Base-by-base conservation (phyloP, 2,329 filamentous ascomycete genomes). In the Calonectria pteridis region DNA sequence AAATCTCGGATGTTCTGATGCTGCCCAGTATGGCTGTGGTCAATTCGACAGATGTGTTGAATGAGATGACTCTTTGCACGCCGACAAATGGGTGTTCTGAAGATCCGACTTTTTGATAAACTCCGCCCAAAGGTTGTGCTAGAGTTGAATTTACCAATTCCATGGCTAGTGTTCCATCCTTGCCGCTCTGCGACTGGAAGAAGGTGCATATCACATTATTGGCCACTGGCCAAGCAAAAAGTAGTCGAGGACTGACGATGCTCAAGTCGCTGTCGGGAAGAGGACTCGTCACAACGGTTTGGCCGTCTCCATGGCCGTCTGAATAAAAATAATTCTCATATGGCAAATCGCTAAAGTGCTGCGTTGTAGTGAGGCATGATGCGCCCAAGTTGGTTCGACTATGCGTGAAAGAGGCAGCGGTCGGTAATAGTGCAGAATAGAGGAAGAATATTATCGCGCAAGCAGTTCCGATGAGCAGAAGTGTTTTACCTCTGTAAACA, bases 291-390 rank as follows among this genome's bases (percentile, higher is more conserved):
- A 93, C 84, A 0, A 93, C 88, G 0, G 91, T 89, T 76, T 93
- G 91, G 6, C 87, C 87, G 40, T 89, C 87, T 2, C 88, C 86
- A 74, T 91, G 86, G 81, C 91, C 93, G 78, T 93, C 91, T 0
- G 91, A 92, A 76, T 92, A 91, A 83, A 93, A 92, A 82, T 91
- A 92, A 78, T 93, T 93, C 49, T 91, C 86, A 73, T 93, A 92
- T 0, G 91, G 91, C 1, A 88, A 86, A 75, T 92, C 90, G 37
- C 85, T 88, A 3, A 92, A 83, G 28, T 84, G 59, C 40, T 64
- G 59, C 18, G 81, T 37, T 35, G 72, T 9, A 33, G n/a, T 10
- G 26, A 40, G 29, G 20, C 59, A 64, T 23, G 20, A 9, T 23
- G 43, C 43, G 20, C n/a, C 16, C 14, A 29, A 53, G 28, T 9